Base-by-base conservation (phyloP, 148 eudicot species). In the Silene latifolia region DNA sequence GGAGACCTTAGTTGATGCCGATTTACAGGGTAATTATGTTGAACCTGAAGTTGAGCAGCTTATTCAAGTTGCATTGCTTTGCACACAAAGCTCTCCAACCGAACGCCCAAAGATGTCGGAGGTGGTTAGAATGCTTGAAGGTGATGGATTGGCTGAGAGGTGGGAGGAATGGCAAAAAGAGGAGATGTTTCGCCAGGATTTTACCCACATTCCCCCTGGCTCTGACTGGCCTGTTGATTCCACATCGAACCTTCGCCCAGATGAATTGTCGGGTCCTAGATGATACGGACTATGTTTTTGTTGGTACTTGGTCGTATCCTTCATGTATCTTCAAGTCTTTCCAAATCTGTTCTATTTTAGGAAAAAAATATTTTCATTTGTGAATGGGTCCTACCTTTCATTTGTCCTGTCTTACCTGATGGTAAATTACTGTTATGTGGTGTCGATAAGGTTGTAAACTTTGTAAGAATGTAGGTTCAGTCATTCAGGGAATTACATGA, bases 71-170 rank as follows among this genome's bases (percentile, higher is more conserved):
- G 84, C 86, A 4, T 48, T 84, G 58, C 84, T 87, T 67, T 87
- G 89, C 67, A 87, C 87, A 65, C 87, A 85, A 76, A 78, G 81
- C 51, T 76, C 83, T 44, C 89, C 89, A 39, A 79, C 71, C 74
- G 86, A 80, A 63, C 88, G 90, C 5, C 90, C 88, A 48, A 87
- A 87, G 75, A 87, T 87, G 90, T 87, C 90, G 0, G 90, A 87
- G 20, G 90, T 87, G 13, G 86, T 87, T 18, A 81, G 86, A 73
- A 85, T 87, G 88, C 83, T 87, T 6, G 85, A 87, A 81, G 88
- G 88, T 44, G 90, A 83, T 42, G 85, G 85, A 58, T 73, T 87
- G 66, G 86, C 86, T 11, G 88, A 87, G 74, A 85, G 82, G 57
- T 77, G 79, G 79, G 62, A 44, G 60, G 72, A 63, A 70, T 77